A percentile compares a stretch with the other conserved stretches of the same genome.
Conservation (phyloP, 306 rosid genomes). For the Parietaria judaica region DNA sequence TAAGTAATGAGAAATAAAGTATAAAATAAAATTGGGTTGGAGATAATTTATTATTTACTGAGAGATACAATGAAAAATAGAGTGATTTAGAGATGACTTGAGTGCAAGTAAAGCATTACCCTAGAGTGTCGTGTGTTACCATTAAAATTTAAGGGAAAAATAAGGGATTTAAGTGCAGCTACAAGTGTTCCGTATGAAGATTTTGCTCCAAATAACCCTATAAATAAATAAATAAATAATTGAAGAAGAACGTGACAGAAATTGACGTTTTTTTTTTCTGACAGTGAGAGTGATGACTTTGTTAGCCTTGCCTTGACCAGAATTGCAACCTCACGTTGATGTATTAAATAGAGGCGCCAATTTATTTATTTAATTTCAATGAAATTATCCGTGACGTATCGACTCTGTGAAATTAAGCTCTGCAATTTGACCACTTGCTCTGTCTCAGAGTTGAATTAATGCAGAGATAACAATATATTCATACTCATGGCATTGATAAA, state of each 20-base stretch:
- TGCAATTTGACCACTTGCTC: not conserved
- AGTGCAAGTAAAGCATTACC: too few species aligned
- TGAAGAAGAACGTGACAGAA: not conserved
- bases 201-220: not conserved
- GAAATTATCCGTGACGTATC: not conserved
- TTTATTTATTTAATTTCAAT: too few species aligned
- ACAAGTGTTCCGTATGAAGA: too few species aligned
- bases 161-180: not conserved
- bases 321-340: not conserved
- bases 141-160: not conserved
- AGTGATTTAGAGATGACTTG: too few species aligned
- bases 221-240: not conserved
- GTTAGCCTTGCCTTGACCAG: constrained; percentile 3
- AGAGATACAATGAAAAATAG: too few species aligned
- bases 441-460: not conserved
- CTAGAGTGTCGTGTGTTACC: too few species aligned
- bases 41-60: too few species aligned
- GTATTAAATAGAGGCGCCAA: too few species aligned
- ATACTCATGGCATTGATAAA: not conserved
- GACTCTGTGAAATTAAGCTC: not conserved
- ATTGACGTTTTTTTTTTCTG: not conserved
- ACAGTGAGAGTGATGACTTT: not conserved
- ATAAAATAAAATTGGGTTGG: too few species aligned
- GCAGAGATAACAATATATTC: too few species aligned
- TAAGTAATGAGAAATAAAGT: too few species aligned